Percentiles rank a stretch among this genome's conserved stretches.
phyloP scores from a whole-genome alignment of 176 grass and related monocot species.

The Poa pratensis region DNA sequence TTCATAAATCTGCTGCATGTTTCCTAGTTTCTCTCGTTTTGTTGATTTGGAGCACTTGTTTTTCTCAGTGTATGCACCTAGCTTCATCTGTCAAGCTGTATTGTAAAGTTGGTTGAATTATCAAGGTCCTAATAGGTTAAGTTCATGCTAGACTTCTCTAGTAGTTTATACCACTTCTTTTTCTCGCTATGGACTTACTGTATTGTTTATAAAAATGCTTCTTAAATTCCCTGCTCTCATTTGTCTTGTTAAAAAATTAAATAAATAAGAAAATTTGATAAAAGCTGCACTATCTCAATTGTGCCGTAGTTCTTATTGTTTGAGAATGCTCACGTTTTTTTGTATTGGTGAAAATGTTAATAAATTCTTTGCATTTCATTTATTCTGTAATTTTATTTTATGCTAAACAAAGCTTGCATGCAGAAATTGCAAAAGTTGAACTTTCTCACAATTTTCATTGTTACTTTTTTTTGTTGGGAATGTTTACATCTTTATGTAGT shows the following conservation, averaged over 20 bases:
- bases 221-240: no score
- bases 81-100: background rate
- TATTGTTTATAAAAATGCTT: no score
- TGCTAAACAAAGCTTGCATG: background rate
- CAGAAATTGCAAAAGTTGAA: background rate
- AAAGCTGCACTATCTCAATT: background rate
- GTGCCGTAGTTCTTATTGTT: background rate
- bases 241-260: no score
- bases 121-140: background rate
- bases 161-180: background rate
- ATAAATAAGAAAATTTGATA: no score
- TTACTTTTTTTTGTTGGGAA: background rate
- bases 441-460: no score
- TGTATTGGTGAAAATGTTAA: background rate
- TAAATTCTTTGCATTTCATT: background rate
- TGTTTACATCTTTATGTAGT: background rate
- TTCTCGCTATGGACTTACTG: background rate
- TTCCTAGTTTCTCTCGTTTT: background rate
- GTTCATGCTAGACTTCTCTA: background rate
- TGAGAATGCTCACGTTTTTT: background rate
- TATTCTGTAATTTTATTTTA: background rate
- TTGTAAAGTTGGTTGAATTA: background rate
- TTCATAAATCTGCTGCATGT: background rate
- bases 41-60: background rate
- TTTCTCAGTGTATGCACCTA: background rate